Conservation (phyloP, 83 land plant species). For the Picea abies region DNA sequence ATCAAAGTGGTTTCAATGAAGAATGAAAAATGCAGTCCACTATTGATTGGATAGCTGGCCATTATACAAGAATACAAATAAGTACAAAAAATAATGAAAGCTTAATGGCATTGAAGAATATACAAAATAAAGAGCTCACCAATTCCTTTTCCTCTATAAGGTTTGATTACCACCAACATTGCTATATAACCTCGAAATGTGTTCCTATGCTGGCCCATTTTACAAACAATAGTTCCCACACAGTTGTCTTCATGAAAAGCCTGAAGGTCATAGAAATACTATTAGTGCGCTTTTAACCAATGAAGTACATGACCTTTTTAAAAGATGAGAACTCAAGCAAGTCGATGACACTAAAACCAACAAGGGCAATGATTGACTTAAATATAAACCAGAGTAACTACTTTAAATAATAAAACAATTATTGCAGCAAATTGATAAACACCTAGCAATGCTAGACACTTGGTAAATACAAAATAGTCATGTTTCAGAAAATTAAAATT, state of each 20-base stretch:
- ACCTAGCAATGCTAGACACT: not conserved
- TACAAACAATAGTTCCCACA: conserved; percentile 96
- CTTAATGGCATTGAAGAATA: not conserved
- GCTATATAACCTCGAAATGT: conserved; percentile 98
- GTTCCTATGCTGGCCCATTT: conserved; percentile 93
- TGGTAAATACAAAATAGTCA: not conserved
- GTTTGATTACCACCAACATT: conserved; percentile 94
- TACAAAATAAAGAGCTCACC: conserved; percentile 40
- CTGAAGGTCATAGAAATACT: conserved; percentile 23
- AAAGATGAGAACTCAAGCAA: not conserved
- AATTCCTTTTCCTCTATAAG: conserved; percentile 92
- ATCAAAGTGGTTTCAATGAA: not conserved
- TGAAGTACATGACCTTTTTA: not conserved
- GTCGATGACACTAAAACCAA: not conserved
- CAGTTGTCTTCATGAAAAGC: conserved; percentile 87
- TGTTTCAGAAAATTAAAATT: too few species aligned
- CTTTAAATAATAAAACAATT: not conserved
- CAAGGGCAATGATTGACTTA: not conserved
- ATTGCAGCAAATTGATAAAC: not conserved
- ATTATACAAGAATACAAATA: not conserved
- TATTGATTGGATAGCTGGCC: not conserved
- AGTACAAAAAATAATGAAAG: not conserved
- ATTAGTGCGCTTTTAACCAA: not conserved
- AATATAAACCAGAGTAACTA: not conserved
- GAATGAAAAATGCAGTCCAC: not conserved